Evolutionary conservation across 805 yeast species (phyloP), one percentile per base, ranked within the genome.

Genomic region (Metschnikowia amazonensis): DNA sequence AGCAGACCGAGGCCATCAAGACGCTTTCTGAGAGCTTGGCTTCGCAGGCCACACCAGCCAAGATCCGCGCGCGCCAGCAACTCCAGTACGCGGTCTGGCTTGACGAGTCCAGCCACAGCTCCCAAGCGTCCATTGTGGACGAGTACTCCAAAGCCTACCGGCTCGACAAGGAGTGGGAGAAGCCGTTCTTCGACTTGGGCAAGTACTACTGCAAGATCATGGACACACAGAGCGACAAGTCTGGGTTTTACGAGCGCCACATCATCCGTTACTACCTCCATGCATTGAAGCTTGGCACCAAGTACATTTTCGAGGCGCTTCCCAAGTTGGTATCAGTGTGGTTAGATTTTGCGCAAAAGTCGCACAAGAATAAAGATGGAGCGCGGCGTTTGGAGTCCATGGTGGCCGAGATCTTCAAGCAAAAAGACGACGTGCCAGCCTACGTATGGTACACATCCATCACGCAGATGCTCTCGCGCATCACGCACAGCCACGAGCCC

Each of bases 311-410:
- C 58, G 97, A 94, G 64, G 84, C 92, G 0, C 67, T 94, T 17
- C 98, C 99, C 0, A 89, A 89, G 57, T 77, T 88, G n/a, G 76
- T 90, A 4, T 89, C 96, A 0, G 75, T 87, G 7, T 94, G 99
- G 99, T 69, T 94, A 20, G 96, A 90, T 55, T 86, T 84, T 61
- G 80, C 76, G 1, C 73, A 70, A 36, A 52, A 47, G 23, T 4
- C 42, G 3, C 47, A 55, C 5, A 54, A 50, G 14, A 46, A 59
- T 4, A 56, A 52, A 44, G 72, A 67, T 25, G 65, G 68, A 2
- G 68, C 66, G 36, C 43, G 69, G 51, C 48, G 64, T 46, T 63
- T 80, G 24, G 65, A 70, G 2, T 69, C 68, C 31, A 80, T 82
- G 17, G 66, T 79, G 33, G 72, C 70, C 21, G 76, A 73, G 42